Evolutionary conservation across 2,329 filamentous ascomycete genomes (phyloP), one percentile per base, ranked within the genome.

Genomic region (Neocucurbitaria cava): DNA sequence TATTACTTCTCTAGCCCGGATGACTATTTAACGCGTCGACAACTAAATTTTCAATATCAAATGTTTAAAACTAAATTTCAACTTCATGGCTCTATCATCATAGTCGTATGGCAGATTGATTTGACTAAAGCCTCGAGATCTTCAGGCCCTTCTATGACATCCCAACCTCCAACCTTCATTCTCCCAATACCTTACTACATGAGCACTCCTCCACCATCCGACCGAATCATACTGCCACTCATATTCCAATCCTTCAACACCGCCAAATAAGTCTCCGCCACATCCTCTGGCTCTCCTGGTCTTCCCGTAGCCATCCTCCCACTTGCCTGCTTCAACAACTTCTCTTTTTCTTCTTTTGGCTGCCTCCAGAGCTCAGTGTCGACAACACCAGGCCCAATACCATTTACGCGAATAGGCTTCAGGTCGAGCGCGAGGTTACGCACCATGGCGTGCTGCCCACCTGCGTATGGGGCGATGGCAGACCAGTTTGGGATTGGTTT

Each of bases 351-450:
- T 40, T 67, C 72, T 49, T 68, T 64, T 39, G 72, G 56, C 42
- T 65, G 65, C 23, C 52, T 52, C 79, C 79, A 82, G 5, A 81
- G 54, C 58, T 76, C 74, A 13, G 79, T 81, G 35, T 79, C 71
- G 26, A 81, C 78, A 0, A 78, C 75, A 0, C 87, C 88, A 0
- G 86, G 85, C 48, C 74, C 77, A 1, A 90, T 83, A 0, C 82
- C 66, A 66, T 90, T 90, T 23, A 89, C 86, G 1, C 88, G 76
- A 8, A 89, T 72, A 0, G 88, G 88, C 58, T 80, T 81, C 50
- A 91, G 65, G 63, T 90, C 87, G 28, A 89, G 64, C 1, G 87
- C 87, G 30, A 90, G 73, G 3, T 78, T 81, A 1, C 83, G 77
- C 2, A 79, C 77, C 68, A 89, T 78, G 3, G 81, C 79, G 45